phyloP scores from a whole-genome alignment of 306 rosid species.

The Trifolium subterraneum region DNA sequence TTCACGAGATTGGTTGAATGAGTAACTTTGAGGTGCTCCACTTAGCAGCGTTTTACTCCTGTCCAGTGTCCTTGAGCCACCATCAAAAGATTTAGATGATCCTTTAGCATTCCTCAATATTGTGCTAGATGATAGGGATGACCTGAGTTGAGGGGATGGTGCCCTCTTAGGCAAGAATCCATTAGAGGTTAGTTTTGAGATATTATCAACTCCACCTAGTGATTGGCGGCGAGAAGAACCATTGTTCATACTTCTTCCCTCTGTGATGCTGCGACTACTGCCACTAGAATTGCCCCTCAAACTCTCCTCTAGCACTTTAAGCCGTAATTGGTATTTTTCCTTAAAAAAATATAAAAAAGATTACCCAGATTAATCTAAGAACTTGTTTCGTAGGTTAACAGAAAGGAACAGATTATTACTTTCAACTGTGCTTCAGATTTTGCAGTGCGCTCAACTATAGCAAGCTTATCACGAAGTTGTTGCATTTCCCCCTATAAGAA shows the following conservation, averaged over 20 bases:
- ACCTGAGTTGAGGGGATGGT: conserved; percentile 68
- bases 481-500: conserved; percentile 93
- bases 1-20: conserved; percentile 81
- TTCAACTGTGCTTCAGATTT: conserved; percentile 94
- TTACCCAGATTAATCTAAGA: conserved; percentile 43
- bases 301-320: conserved; percentile 92
- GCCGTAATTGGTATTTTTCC: conserved; percentile 91
- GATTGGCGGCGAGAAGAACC: conserved; percentile 98
- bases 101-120: conserved; percentile 95
- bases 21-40: conserved; percentile 68
- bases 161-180: conserved; percentile 86
- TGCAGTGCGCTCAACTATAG: conserved; percentile 81
- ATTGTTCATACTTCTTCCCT: conserved; percentile 79
- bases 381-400: conserved; percentile 40
- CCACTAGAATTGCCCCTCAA: conserved; percentile 76
- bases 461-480: conserved; percentile 95
- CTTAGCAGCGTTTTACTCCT: conserved; percentile 78
- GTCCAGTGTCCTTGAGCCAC: conserved; percentile 93
- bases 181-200: conserved; percentile 77
- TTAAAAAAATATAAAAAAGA: conserved; percentile 46
- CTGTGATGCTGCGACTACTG: conserved; percentile 70
- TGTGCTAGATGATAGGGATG: conserved; percentile 78
- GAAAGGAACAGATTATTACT: conserved; percentile 66
- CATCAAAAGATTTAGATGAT: conserved; percentile 97
- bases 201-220: conserved; percentile 92